Base-by-base conservation (phyloP, 306 rosid genomes). In the Trichosanthes truncata region DNA sequence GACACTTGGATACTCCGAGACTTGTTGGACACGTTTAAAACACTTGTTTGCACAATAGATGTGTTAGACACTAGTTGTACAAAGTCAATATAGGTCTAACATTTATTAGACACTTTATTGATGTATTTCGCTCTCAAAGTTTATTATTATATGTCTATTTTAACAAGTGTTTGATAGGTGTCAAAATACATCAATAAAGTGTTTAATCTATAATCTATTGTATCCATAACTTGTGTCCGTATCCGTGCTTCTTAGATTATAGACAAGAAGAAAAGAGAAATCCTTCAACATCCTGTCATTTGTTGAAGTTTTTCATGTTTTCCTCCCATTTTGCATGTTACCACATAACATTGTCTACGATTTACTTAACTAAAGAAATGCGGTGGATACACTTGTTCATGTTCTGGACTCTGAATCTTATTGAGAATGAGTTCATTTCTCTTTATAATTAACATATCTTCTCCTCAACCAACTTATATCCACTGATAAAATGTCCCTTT, bases 361-460 rank as follows among this genome's bases (percentile, higher is more conserved):
- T 74, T 29, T 17, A 74, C 6, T 18, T 51, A 26, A 29, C 46
- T 31, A 18, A 74, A 49, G 43, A 74, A 49, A 46, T 71, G 56
- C 10, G 12, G 56, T 43, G 33, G 55, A 43, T n/a, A 41, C 41
- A 13, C 57, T 73, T 51, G 9, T 49, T 29, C 11, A 35, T 51
- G 41, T 29, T 10, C 63, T 31, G 63, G 63, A 74, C 78, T 73
- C 78, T 74, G 40, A 73, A n/a, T n/a, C n/a, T n/a, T n/a, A n/a
- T 29, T 26, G 62, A 74, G 25, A 51, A 74, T 31, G 45, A 31
- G 57, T 74, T 74, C 48, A 74, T 33, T 74, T 74, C 23, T 49
- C 45, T 46, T 17, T 74, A 4, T 33, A 17, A 49, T 15, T 31
- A 31, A 51, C 62, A 31, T 26, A 31, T 73, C 21, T 74, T 74